phyloP scores from a whole-genome alignment of 1,284 basidiomycete genomes.

The Ganoderma leucocontextum region DNA sequence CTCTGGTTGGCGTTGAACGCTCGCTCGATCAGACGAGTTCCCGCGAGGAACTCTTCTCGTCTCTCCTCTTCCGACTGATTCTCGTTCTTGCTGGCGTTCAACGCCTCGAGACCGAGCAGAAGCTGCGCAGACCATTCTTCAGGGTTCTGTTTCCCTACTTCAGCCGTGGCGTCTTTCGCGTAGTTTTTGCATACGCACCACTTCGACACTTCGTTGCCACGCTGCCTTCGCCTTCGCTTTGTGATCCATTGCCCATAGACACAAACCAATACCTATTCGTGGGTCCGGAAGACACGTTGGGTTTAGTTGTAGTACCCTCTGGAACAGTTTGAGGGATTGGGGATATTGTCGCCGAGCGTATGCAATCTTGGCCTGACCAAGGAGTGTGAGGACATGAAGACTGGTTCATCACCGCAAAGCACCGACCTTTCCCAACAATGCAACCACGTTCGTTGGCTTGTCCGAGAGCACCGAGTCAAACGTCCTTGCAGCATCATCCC shows the following conservation, averaged over 20 bases:
- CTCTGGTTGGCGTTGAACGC: conserved; percentile 83
- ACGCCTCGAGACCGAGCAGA: conserved; percentile 83
- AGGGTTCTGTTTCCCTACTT: conserved; percentile 64
- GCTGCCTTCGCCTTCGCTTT: conserved; percentile 82
- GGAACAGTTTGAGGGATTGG: conserved; percentile 85
- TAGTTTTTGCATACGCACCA: conserved; percentile 59
- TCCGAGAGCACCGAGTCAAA: conserved; percentile 85
- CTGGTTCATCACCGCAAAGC: neutral
- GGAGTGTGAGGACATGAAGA: conserved; percentile 11
- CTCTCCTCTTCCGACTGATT: conserved; percentile 67
- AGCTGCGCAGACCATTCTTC: conserved; percentile 79
- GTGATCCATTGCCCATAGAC: conserved; percentile 88
- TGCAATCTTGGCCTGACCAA: conserved; percentile 76
- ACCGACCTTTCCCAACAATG: conserved; percentile 78
- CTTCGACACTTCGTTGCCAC: conserved; percentile 87
- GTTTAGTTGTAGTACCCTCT: conserved; percentile 80
- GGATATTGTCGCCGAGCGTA: conserved; percentile 81
- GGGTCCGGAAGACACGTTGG: conserved; percentile 89
- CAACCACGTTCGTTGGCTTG: conserved; percentile 85
- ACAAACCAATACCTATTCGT: conserved; percentile 91
- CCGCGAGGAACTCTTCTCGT: conserved; percentile 59
- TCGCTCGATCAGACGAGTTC: conserved; percentile 73
- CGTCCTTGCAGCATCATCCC: conserved; percentile 80
- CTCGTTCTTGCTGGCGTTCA: conserved; percentile 82
- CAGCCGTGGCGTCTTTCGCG: neutral